These are phyloP conservation scores for Pythium chondricola DNA, from an alignment of 352 stramenopile genomes.

Conservation along the genomic window DNA sequence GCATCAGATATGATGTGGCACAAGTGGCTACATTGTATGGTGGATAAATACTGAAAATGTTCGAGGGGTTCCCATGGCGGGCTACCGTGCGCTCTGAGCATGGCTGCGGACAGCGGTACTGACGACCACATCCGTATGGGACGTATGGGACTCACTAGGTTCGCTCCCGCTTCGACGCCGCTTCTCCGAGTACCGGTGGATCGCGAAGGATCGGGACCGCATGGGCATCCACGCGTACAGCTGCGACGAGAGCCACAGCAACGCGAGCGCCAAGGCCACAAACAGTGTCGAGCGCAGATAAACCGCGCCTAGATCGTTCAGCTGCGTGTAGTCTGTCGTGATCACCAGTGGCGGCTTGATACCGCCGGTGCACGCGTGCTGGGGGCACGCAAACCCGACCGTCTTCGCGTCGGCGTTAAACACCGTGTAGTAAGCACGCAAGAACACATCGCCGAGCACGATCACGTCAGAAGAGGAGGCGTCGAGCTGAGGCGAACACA, in stretches of 20 bases:
- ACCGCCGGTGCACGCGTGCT: conserved; percentile 16
- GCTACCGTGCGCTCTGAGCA: too few relatives aligned
- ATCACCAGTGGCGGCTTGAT: conserved; percentile 16
- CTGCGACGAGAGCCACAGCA: conserved; percentile 7
- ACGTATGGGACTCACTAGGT: too few relatives aligned
- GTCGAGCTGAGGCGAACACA: conserved; percentile 29
- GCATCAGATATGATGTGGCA: too few relatives aligned
- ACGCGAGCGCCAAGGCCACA: conserved; percentile 6
- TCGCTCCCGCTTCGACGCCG: too few relatives aligned
- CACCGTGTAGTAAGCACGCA: conserved; percentile 35
- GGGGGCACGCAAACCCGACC: conserved; percentile 28
- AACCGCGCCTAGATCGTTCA: conserved; percentile 3
- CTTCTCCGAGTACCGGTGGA: too few relatives aligned
- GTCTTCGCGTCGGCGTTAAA: conserved; percentile 25
- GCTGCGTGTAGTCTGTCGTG: background rate
- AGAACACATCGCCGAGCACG: conserved; percentile 31
- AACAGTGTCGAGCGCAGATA: conserved; percentile 8
- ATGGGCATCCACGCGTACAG: conserved; percentile 3
- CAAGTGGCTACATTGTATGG: too few relatives aligned
- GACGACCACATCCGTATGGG: too few relatives aligned
- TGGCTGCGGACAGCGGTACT: too few relatives aligned
- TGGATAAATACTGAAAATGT: too few relatives aligned
- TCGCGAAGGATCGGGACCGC: too few relatives aligned
- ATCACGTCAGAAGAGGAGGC: conserved; percentile 17
- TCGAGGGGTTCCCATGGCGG: too few relatives aligned